Percentiles rank a stretch among this genome's conserved stretches.
Evolutionary conservation across 805 yeast genomes (phyloP).

Genomic region (Clavispora carvajalis): DNA sequence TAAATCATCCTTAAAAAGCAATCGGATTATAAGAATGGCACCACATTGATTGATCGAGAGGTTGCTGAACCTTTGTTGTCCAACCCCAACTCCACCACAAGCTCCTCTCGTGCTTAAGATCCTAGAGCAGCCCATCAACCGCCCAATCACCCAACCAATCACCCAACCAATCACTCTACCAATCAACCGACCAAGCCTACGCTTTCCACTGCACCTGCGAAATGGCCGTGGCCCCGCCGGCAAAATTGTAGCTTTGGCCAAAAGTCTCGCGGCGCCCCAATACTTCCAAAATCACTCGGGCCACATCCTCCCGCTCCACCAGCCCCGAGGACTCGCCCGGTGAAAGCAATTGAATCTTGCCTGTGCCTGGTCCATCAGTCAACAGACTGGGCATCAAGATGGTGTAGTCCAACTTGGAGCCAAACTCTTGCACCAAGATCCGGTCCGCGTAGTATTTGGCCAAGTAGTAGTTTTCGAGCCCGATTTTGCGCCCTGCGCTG

Average conservation of each 20-base stretch:
- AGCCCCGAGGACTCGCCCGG: conserved; percentile 18
- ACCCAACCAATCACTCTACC: neutral
- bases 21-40: too few species aligned
- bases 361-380: conserved; percentile 36
- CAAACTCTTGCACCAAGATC: conserved; percentile 31
- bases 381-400: conserved; percentile 52
- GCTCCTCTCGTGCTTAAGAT: too few species aligned
- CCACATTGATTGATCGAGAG: too few species aligned
- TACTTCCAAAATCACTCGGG: conserved; percentile 36
- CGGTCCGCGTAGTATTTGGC: conserved; percentile 61
- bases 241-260: conserved; percentile 40
- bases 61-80: too few species aligned
- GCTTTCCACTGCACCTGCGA: conserved; percentile 12
- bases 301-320: conserved; percentile 53
- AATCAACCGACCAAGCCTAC: too few species aligned
- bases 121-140: too few species aligned
- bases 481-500: conserved; percentile 26
- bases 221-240: conserved; percentile 35
- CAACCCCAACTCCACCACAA: too few species aligned
- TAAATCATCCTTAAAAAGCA: too few species aligned
- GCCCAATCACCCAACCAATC: too few species aligned
- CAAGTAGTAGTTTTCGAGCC: conserved; percentile 45
- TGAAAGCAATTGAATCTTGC: conserved; percentile 35
- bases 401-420: conserved; percentile 45
- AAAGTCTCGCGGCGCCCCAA: conserved; percentile 33